phyloP scores from a whole-genome alignment of 441 rosid genomes.

The Theobroma grandiflorum region DNA sequence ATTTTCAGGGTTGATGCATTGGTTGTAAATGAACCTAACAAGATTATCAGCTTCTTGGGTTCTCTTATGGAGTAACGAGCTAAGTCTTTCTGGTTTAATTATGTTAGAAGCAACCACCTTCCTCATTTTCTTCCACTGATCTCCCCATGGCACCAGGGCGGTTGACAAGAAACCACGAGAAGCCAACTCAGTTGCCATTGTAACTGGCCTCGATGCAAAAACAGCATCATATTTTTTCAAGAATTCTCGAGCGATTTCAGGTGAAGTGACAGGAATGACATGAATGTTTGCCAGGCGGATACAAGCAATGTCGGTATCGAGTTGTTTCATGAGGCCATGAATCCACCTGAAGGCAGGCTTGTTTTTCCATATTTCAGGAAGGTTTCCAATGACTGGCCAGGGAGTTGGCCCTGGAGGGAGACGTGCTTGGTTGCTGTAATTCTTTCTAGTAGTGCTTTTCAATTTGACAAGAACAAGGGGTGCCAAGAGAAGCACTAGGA shows the following conservation, averaged over 20 bases:
- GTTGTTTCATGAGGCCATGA: slow-evolving; percentile 52
- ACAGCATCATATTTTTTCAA: slow-evolving; percentile 50
- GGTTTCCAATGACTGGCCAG: slow-evolving; percentile 59
- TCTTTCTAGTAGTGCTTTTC: neutral
- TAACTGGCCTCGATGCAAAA: slow-evolving; percentile 48
- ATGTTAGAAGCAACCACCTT: slow-evolving; percentile 45
- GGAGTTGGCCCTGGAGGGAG: slow-evolving; percentile 78
- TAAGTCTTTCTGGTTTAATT: slow-evolving; percentile 47
- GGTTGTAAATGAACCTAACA: slow-evolving; percentile 46
- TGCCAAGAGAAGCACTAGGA: neutral
- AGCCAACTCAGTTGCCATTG: slow-evolving; percentile 27
- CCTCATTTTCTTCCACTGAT: slow-evolving; percentile 67
- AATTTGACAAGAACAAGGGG: neutral
- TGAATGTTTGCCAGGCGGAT: slow-evolving; percentile 56
- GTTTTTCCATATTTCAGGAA: slow-evolving; percentile 44
- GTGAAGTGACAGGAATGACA: slow-evolving; percentile 56
- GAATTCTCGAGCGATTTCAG: slow-evolving; percentile 54
- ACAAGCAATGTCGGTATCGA: slow-evolving; percentile 59
- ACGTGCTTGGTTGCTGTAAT: neutral
- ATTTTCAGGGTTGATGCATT: slow-evolving; percentile 28
- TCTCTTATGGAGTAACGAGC: slow-evolving; percentile 51
- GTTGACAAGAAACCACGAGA: slow-evolving; percentile 34
- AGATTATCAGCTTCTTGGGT: slow-evolving; percentile 57
- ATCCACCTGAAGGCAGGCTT: slow-evolving; percentile 58
- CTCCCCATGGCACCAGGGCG: slow-evolving; percentile 36